Evolutionary conservation across 331 rosid genomes (phyloP).

Genomic region (Prunus yedoensis): DNA sequence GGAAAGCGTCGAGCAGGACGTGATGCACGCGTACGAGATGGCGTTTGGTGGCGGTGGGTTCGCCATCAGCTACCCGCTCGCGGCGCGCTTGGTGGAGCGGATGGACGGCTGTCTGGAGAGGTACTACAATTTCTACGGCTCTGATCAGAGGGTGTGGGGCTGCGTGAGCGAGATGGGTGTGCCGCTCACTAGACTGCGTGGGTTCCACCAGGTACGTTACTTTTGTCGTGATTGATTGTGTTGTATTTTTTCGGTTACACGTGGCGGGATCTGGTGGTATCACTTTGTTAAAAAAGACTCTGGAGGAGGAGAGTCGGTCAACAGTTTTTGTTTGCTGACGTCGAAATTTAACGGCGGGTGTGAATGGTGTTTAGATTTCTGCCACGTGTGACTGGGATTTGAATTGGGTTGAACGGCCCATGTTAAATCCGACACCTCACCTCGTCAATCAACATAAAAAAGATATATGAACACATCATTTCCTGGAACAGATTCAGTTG

Average conservation of each 20-base stretch:
- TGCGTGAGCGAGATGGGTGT: constrained; percentile 79
- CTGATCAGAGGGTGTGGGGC: constrained; percentile 92
- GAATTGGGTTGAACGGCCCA: background rate
- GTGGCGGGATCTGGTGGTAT: background rate
- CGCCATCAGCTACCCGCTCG: constrained; percentile 78
- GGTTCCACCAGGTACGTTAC: constrained; percentile 88
- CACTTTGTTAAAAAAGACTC: background rate
- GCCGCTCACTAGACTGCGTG: constrained; percentile 62
- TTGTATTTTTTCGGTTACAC: background rate
- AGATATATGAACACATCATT: background rate
- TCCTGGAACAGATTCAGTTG: background rate
- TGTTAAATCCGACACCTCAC: background rate
- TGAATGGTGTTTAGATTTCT: background rate
- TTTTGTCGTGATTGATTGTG: background rate
- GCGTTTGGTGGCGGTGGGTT: constrained; percentile 99
- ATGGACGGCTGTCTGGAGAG: constrained; percentile 80
- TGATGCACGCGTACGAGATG: constrained; percentile 74
- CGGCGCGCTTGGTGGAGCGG: constrained; percentile 47
- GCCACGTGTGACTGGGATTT: constrained; percentile 10
- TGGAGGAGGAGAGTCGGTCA: background rate
- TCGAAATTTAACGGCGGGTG: background rate
- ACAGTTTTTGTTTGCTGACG: background rate
- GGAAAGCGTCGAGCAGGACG: constrained; percentile 91
- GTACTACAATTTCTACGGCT: constrained; percentile 79
- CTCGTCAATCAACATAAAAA: background rate